Conservation (phyloP, 2,329 filamentous ascomycete genomes). For the Simplicillium sp. region DNA sequence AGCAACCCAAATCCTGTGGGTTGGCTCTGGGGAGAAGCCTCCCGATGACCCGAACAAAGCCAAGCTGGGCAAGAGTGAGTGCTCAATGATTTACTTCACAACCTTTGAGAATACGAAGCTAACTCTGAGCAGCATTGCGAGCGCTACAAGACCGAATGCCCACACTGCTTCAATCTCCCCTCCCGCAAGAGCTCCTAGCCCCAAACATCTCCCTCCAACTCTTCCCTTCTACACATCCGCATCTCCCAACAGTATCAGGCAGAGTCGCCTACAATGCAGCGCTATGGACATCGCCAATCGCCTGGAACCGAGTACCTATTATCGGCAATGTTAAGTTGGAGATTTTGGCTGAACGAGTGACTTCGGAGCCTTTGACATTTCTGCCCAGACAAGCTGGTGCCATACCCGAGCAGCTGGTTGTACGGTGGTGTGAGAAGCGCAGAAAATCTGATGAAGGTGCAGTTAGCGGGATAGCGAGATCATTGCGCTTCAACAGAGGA, state of each 20-base stretch:
- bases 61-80: conserved; percentile 54
- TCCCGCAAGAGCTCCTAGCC: conserved; percentile 67
- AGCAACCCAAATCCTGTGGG: not conserved
- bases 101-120: conserved; percentile 6
- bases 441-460: conserved; percentile 5
- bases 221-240: conserved; percentile 70
- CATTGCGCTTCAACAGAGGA: conserved; percentile 20
- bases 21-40: conserved; percentile 16
- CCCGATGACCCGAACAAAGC: conserved; percentile 46
- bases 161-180: conserved; percentile 54
- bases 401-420: conserved; percentile 71
- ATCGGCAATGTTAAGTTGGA: conserved; percentile 82
- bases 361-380: conserved; percentile 43
- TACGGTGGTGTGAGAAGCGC: conserved; percentile 64
- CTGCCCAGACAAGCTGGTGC: conserved; percentile 41
- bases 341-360: conserved; percentile 85
- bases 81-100: conserved; percentile 1
- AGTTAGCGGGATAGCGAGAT: conserved; percentile 31
- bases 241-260: conserved; percentile 86
- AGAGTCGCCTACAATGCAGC: conserved; percentile 86
- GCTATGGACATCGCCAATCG: conserved; percentile 90
- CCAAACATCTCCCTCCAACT: conserved; percentile 63
- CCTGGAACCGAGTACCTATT: conserved; percentile 88
- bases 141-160: conserved; percentile 59
- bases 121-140: conserved; percentile 40